Evolutionary conservation across 768 basidiomycete genomes (phyloP).

Genomic region (Lyophyllum semitale): DNA sequence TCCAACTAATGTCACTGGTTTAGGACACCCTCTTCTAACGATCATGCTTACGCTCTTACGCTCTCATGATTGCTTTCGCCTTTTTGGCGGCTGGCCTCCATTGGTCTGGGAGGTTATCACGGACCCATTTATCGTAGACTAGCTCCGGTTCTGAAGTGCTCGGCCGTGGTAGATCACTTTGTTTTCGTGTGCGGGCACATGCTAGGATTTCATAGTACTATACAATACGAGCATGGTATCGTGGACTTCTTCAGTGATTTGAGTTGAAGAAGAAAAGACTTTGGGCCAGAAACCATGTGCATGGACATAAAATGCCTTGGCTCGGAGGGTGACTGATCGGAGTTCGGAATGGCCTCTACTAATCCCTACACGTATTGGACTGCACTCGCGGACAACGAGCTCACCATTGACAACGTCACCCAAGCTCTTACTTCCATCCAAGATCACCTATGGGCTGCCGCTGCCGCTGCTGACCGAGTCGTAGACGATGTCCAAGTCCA

Average conservation of each 20-base stretch:
- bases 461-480: constrained; percentile 72
- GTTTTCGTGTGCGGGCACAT: constrained; percentile 16
- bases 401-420: constrained; percentile 51
- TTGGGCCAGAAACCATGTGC: too few species aligned
- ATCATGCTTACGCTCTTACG: not conserved
- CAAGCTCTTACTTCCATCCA: constrained; percentile 49
- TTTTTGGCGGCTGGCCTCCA: constrained; percentile 3
- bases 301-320: too few species aligned
- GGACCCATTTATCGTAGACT: constrained; percentile 18
- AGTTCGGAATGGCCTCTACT: constrained; percentile 38
- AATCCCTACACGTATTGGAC: constrained; percentile 56
- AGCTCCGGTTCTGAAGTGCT: constrained; percentile 47
- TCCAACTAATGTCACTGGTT: constrained; percentile 11
- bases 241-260: not conserved
- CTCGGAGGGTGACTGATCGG: constrained; percentile 19
- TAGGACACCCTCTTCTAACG: constrained; percentile 80
- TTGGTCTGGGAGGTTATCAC: constrained; percentile 15
- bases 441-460: constrained; percentile 77
- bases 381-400: constrained; percentile 53
- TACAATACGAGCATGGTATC: not conserved
- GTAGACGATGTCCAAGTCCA: constrained; percentile 60
- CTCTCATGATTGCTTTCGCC: constrained; percentile 1
- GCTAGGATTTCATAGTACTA: constrained; percentile 7
- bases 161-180: constrained; percentile 31
- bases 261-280: not conserved